These are phyloP conservation scores for Suhomyces faveliae DNA, from an alignment of 805 yeast genomes.

Conservation along the genomic window DNA sequence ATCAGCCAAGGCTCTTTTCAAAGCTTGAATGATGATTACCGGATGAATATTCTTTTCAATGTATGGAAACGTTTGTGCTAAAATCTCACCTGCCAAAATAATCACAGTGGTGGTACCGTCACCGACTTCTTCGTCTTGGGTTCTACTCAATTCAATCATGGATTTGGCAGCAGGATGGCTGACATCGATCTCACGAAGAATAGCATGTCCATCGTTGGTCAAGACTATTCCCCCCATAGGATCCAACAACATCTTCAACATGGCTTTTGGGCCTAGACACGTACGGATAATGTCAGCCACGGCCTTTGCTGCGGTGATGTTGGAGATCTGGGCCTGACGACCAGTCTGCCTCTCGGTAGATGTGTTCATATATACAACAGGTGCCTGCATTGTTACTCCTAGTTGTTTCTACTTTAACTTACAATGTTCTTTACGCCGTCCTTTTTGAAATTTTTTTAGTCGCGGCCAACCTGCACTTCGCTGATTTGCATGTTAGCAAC, in stretches of 20 bases:
- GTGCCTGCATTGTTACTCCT: slow-evolving; percentile 40
- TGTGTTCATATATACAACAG: slow-evolving; percentile 58
- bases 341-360: slow-evolving; percentile 92
- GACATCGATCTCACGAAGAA: slow-evolving; percentile 92
- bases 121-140: slow-evolving; percentile 98
- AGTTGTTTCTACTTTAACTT: not conserved
- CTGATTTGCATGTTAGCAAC: slow-evolving; percentile 1
- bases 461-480: not conserved
- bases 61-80: slow-evolving; percentile 93
- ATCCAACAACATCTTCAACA: slow-evolving; percentile 95
- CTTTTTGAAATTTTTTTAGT: not conserved
- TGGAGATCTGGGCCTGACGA: slow-evolving; percentile 94
- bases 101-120: slow-evolving; percentile 98
- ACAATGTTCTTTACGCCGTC: not conserved
- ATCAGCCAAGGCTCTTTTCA: slow-evolving; percentile 86
- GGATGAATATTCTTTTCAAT: slow-evolving; percentile 96
- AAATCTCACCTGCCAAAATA: slow-evolving; percentile 92
- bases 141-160: slow-evolving; percentile 94
- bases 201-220: slow-evolving; percentile 98
- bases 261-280: slow-evolving; percentile 98
- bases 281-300: slow-evolving; percentile 97
- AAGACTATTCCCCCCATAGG: slow-evolving; percentile 96
- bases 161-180: slow-evolving; percentile 99
- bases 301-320: slow-evolving; percentile 99
- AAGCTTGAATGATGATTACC: slow-evolving; percentile 90